Conservation (phyloP, 2,329 filamentous ascomycete genomes). For the Aureobasidium musti region DNA sequence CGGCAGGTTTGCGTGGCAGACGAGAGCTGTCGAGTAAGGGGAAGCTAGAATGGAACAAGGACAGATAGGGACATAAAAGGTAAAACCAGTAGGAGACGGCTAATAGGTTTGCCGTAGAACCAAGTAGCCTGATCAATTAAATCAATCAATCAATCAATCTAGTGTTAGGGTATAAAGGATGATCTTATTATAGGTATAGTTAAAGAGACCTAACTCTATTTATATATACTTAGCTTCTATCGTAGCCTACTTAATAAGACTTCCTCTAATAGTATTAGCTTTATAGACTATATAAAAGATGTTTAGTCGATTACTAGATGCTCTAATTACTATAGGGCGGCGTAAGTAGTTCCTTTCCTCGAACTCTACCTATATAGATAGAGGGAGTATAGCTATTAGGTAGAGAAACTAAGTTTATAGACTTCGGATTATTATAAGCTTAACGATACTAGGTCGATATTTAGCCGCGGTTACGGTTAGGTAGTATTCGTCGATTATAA, state of each 20-base stretch:
- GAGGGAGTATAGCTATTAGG: not conserved
- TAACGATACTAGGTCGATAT: not conserved
- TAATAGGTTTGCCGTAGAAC: constrained; percentile 14
- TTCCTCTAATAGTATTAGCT: not conserved
- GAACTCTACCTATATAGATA: not conserved
- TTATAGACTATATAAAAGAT: not conserved
- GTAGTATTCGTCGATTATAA: not conserved
- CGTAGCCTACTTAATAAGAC: not conserved
- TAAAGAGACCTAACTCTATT: not conserved
- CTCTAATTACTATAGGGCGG: not conserved
- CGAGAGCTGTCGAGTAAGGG: not conserved
- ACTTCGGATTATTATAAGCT: not conserved
- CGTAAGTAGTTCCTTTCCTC: not conserved
- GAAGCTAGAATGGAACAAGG: constrained; percentile 22
- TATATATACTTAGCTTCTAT: not conserved
- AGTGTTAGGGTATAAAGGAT: not conserved
- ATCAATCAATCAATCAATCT: constrained; percentile 18
- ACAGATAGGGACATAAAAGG: not conserved
- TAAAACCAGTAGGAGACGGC: constrained; percentile 14
- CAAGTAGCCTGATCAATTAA: constrained; percentile 20
- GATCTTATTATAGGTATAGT: not conserved
- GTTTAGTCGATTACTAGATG: not conserved
- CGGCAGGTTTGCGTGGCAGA: not conserved
- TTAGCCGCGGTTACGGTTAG: not conserved
- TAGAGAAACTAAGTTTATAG: not conserved